These are phyloP conservation scores for Aspergillus neotritici DNA, from an alignment of 2,329 filamentous ascomycete genomes.

Conservation along the genomic window DNA sequence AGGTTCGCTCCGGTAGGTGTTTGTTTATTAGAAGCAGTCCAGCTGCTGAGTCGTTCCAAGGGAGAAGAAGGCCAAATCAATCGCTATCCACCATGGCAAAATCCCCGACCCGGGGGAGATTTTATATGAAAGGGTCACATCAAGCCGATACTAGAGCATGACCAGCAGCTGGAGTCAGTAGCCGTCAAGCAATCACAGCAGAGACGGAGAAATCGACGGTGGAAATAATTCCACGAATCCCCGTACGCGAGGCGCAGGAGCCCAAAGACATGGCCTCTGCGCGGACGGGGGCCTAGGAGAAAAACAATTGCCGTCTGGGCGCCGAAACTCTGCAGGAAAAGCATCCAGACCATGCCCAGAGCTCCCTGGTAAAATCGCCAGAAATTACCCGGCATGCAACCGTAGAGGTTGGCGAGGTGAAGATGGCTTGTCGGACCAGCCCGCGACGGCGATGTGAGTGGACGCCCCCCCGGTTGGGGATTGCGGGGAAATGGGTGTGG, in stretches of 20 bases:
- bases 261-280: not conserved
- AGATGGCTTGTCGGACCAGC: not conserved
- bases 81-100: conserved; percentile 1
- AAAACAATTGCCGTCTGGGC: too few species aligned
- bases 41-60: conserved; percentile 1
- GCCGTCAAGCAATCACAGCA: not conserved
- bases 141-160: not conserved
- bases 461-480: conserved; percentile 2
- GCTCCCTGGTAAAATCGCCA: too few species aligned
- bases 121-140: not conserved
- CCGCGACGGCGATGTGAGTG: conserved; percentile 5
- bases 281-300: too few species aligned
- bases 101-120: not conserved
- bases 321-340: too few species aligned
- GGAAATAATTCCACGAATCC: conserved; percentile 7
- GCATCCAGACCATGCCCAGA: not conserved
- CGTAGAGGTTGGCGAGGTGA: conserved; percentile 3
- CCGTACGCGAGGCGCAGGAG: not conserved
- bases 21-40: not conserved
- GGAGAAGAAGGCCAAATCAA: not conserved
- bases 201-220: conserved; percentile 1
- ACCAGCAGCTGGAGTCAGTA: not conserved
- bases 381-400: too few species aligned
- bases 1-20: conserved; percentile 5
- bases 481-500: not conserved